phyloP scores from a whole-genome alignment of 2,329 filamentous ascomycete species.

The Calonectria naviculata region DNA sequence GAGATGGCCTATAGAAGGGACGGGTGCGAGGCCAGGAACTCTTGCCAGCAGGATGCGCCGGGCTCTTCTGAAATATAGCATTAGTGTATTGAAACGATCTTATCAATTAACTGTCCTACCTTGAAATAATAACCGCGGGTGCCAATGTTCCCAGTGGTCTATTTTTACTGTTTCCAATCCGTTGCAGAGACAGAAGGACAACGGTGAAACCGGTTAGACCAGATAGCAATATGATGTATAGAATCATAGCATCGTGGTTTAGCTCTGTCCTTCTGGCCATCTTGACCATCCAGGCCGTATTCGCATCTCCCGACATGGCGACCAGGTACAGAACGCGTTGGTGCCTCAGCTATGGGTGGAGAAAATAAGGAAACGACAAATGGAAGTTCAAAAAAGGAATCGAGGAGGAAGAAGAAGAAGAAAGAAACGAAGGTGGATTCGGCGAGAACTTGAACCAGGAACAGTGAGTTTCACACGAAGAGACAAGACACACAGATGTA shows the following conservation, averaged over 20 bases:
- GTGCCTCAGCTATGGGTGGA: not conserved
- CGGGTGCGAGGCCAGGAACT: constrained; percentile 41
- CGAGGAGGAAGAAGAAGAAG: not conserved
- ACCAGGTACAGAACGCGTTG: not conserved
- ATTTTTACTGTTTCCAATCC: constrained; percentile 23
- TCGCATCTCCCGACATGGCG: constrained; percentile 29
- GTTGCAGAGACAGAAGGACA: constrained; percentile 24
- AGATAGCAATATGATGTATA: constrained; percentile 34
- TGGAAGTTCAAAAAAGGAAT: not conserved
- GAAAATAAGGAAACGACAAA: not conserved
- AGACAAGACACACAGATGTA: constrained; percentile 29
- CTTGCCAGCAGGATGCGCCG: constrained; percentile 42
- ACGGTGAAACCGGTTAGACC: constrained; percentile 27
- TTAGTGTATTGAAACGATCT: constrained; percentile 1
- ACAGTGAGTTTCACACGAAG: constrained; percentile 22
- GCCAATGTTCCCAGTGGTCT: not conserved
- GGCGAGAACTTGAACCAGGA: constrained; percentile 15
- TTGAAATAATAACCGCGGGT: constrained; percentile 20
- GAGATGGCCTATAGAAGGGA: constrained; percentile 49
- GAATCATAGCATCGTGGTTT: constrained; percentile 39
- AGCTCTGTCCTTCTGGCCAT: constrained; percentile 35
- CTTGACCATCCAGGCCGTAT: constrained; percentile 32
- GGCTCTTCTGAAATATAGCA: constrained; percentile 32
- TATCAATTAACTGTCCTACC: constrained; percentile 20
- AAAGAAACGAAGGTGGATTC: not conserved